phyloP scores from a whole-genome alignment of 2,329 filamentous ascomycete genomes.

The Talaromyces sp. region DNA sequence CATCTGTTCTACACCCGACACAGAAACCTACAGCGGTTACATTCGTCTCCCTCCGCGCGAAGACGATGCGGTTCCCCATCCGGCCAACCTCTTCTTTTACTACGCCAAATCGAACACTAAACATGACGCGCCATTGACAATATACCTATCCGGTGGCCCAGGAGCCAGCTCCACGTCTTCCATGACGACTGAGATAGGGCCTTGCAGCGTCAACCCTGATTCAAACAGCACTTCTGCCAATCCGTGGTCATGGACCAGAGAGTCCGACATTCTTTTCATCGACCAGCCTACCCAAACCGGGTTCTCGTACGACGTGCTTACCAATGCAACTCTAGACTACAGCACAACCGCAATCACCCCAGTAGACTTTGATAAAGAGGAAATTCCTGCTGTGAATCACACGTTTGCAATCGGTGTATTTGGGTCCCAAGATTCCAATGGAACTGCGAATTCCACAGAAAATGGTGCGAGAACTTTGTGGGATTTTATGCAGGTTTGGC shows the following conservation, averaged over 20 bases:
- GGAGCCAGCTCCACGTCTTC: slow-evolving; percentile 48
- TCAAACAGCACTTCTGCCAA: slow-evolving; percentile 41
- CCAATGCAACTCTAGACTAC: slow-evolving; percentile 1
- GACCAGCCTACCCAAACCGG: slow-evolving; percentile 55
- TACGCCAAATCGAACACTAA: slow-evolving; percentile 45
- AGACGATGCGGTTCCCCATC: neutral
- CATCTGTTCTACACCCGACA: neutral
- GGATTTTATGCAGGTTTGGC: slow-evolving; percentile 51
- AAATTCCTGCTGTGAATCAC: slow-evolving; percentile 43
- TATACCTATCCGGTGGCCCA: slow-evolving; percentile 56
- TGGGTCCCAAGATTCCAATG: slow-evolving; percentile 38
- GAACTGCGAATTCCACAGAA: slow-evolving; percentile 37
- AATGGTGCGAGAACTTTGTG: slow-evolving; percentile 50
- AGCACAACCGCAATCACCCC: neutral
- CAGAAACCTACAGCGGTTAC: slow-evolving; percentile 3
- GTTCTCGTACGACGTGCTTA: slow-evolving; percentile 40
- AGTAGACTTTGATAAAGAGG: neutral
- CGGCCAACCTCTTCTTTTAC: slow-evolving; percentile 46
- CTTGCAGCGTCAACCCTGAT: slow-evolving; percentile 47
- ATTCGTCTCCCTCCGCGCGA: neutral
- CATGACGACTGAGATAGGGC: slow-evolving; percentile 36
- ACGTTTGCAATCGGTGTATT: slow-evolving; percentile 52
- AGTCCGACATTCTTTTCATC: slow-evolving; percentile 60
- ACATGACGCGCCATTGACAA: slow-evolving; percentile 46
- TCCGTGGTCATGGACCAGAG: slow-evolving; percentile 55